Base-by-base conservation (phyloP, 306 rosid genomes). In the Nissolia schottii region DNA sequence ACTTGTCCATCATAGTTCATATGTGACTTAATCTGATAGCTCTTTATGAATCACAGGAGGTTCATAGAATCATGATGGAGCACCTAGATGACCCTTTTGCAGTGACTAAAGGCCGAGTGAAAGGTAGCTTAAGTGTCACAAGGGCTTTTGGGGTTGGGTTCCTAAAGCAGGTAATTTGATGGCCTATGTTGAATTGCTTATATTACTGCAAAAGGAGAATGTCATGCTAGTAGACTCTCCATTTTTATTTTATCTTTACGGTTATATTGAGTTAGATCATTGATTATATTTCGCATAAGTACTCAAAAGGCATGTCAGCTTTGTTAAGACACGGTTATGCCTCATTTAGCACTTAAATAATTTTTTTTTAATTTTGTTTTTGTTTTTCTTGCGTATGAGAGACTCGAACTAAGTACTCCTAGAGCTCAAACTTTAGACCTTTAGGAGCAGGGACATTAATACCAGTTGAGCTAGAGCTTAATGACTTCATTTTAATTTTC, bases 131-230 rank as follows among this genome's bases (percentile, higher is more conserved):
- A 83, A 93, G 81, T 77, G 88, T 93, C 81, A 93, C 98, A 10
- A 85, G 98, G 67, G 97, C 98, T 18, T 90, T 93, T 35, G 96
- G 97, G 15, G 93, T 85, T 9, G 96, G 98, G 6, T 93, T 90
- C 80, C 97, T 93, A 57, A 93, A 93, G 81, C 90, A 81, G 96
- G 98, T 88, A 77, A 2, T 32, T 71, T 45, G 2, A 16, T 62
- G 20, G 27, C 29, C 15, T 20, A 55, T 54, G 57, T 49, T 77
- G 9, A 28, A 54, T 48, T 41, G 8, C 32, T 60, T 57, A 12
- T 5, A 7, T 29, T 79, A 28, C 3, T 51, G 29, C 68, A 14
- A 15, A 53, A 51, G 27, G 34, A 13, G 4, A 0, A 4, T 50
- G 48, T 5, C 5, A 49, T 40, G 29, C 31, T 61, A 41, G 67